phyloP scores from a whole-genome alignment of 148 eudicot genomes.

The Pharnaceum exiguum region DNA sequence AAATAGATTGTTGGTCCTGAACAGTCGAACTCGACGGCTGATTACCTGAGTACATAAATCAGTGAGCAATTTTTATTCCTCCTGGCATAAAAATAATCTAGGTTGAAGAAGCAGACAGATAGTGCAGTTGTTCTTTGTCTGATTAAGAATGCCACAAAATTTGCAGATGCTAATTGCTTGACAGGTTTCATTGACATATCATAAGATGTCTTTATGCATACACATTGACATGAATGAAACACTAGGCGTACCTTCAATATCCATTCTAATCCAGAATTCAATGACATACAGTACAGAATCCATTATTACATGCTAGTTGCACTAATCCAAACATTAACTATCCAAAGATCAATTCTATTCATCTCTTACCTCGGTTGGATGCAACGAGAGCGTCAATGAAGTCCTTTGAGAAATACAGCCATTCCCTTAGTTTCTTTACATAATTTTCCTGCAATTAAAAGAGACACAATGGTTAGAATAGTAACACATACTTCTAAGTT shows the following conservation, averaged over 20 bases:
- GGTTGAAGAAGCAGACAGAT: not conserved
- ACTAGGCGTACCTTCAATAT: no score
- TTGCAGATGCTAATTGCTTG: no score
- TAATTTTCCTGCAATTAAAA: conserved; percentile 26
- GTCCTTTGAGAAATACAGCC: not conserved
- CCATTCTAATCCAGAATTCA: no score
- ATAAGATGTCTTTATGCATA: no score
- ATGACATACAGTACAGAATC: no score
- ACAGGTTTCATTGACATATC: no score
- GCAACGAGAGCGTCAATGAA: not conserved
- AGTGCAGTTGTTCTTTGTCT: no score
- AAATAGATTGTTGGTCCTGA: not conserved
- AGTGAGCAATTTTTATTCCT: not conserved
- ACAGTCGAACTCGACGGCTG: not conserved
- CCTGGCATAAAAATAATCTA: not conserved
- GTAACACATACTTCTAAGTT: not conserved
- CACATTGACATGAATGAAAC: no score
- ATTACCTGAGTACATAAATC: not conserved
- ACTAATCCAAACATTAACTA: no score
- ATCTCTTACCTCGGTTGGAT: not conserved
- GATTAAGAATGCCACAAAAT: no score
- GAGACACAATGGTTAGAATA: not conserved
- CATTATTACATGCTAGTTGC: no score
- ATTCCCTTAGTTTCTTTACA: not conserved
- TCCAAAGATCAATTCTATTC: not conserved